These are phyloP conservation scores for Marasmius fiardii DNA, from an alignment of 1,284 basidiomycete species.

Conservation along the genomic window DNA sequence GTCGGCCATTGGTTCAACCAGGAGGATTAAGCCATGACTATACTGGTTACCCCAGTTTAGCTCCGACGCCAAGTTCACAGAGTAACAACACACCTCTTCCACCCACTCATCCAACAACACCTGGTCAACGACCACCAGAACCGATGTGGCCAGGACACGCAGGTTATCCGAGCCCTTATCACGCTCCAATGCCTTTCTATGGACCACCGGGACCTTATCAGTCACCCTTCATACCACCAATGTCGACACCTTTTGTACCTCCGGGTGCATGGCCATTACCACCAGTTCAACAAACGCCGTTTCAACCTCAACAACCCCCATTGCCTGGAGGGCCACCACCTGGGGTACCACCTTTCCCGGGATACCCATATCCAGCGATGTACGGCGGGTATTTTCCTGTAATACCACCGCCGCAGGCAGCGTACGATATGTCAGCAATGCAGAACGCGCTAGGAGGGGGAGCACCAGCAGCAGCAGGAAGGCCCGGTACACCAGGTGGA, in stretches of 20 bases:
- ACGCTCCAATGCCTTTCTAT: background rate
- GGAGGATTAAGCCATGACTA: slow-evolving; percentile 5
- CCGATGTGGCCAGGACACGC: background rate
- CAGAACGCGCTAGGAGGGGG: background rate
- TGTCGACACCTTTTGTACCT: background rate
- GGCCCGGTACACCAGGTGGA: background rate
- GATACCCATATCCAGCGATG: background rate
- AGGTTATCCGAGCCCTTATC: background rate
- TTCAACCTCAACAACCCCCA: background rate
- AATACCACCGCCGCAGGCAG: background rate
- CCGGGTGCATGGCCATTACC: background rate
- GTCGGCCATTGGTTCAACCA: background rate
- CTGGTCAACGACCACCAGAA: background rate
- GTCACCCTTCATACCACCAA: background rate
- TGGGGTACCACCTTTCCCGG: background rate
- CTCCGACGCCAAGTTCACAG: background rate
- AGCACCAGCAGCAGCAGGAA: background rate
- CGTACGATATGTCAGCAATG: slow-evolving; percentile 3
- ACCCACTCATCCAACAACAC: background rate
- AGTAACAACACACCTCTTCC: background rate
- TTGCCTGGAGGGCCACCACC: background rate
- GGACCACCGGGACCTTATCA: background rate
- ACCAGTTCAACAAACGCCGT: background rate
- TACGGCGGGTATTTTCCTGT: background rate
- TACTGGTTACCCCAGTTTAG: slow-evolving; percentile 8